Evolutionary conservation across 805 yeast species (phyloP), one percentile per base, ranked within the genome.

Genomic region (Nakazawaea peltata): DNA sequence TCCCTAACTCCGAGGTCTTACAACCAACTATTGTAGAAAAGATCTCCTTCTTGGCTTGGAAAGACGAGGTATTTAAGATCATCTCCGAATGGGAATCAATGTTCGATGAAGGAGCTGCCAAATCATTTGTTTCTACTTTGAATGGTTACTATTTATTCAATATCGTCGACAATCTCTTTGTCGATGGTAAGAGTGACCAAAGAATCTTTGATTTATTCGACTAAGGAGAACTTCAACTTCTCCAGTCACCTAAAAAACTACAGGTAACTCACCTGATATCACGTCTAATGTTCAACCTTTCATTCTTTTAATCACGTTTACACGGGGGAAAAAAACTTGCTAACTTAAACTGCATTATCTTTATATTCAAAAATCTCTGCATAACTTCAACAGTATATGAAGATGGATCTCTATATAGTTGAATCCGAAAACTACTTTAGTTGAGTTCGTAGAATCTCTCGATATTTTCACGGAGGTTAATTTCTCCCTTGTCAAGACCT

Each of bases 1-100:
- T 85, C 75, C 97, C 97, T 19, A 95, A 95, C 26, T 81, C 81
- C 51, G 97, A 90, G 61, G 82, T 90, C 36, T 69, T 85, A 44
- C 97, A 90, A 62, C 97, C 97, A 34, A 90, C 97, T 0, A 86
- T 90, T 54, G 97, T 90, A 15, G 97, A 90, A 56, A 81, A 78
- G 50, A 76, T 79, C 26, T 85, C 96, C 2, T 90, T 90, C 59
- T 63, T 88, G 48, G 97, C 97, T 11, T 90, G 97, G 97, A 88
- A 86, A 56, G 96, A 90, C 55, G 97, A 90, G 58, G 90, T 90
- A 26, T 90, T 71, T 67, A 69, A 86, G 43, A 77, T 90, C 42
- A 69, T 87, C 35, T 65, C 70, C 33, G 95, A 85, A 54, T 90
- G 97, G 97, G 66, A 64, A 45, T 59, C 64, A 29, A 69, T 73